Conservation (phyloP, 2,329 filamentous ascomycete genomes). For the Arthrobotrys entomopaga region DNA sequence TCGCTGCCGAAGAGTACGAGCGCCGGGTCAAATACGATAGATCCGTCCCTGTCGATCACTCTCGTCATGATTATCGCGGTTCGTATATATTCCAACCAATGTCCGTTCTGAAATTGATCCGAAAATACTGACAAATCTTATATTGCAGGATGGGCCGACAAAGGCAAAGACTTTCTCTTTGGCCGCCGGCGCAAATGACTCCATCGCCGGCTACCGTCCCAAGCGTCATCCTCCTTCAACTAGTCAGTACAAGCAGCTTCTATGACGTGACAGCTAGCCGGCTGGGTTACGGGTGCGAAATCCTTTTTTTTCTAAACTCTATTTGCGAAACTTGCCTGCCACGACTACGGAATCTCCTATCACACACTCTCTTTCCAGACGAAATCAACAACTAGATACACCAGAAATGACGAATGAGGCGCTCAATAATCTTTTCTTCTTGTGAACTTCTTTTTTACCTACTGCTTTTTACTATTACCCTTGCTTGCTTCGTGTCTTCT, state of each 20-base stretch:
- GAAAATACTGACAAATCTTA: slow-evolving; percentile 36
- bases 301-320: slow-evolving; percentile 21
- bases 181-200: slow-evolving; percentile 53
- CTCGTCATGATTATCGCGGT: slow-evolving; percentile 57
- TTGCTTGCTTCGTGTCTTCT: slow-evolving; percentile 11
- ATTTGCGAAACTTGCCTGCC: slow-evolving; percentile 30
- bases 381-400: neutral
- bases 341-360: slow-evolving; percentile 31
- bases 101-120: neutral
- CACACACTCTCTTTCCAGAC: neutral
- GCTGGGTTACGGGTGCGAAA: slow-evolving; percentile 19
- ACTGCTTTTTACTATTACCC: neutral
- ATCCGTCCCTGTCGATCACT: slow-evolving; percentile 56
- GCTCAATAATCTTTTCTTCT: slow-evolving; percentile 9
- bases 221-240: slow-evolving; percentile 52
- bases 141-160: slow-evolving; percentile 65
- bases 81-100: slow-evolving; percentile 4
- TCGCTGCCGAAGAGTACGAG: slow-evolving; percentile 61
- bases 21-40: slow-evolving; percentile 56
- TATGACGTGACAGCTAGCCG: slow-evolving; percentile 54
- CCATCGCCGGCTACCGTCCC: slow-evolving; percentile 55
- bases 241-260: slow-evolving; percentile 35
- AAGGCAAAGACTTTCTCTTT: slow-evolving; percentile 65
- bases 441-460: slow-evolving; percentile 1
- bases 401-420: slow-evolving; percentile 15